Evolutionary conservation across 495 filamentous ascomycete genomes (phyloP), one percentile per base, ranked within the genome.

Genomic region (Bombardia bombarda): DNA sequence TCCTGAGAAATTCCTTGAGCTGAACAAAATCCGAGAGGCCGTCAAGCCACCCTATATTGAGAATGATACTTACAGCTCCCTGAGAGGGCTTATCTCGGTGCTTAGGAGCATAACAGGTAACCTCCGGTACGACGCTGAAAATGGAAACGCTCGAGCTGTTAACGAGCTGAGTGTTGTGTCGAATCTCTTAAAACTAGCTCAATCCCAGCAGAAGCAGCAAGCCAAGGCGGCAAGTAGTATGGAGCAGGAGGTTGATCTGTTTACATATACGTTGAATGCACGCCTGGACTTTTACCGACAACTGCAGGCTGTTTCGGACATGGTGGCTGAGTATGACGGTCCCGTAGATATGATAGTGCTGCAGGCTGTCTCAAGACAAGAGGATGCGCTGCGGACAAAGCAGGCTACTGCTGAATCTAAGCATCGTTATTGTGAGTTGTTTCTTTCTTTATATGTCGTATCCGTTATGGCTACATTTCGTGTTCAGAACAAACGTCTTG

Each of bases 231-330:
- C 70, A 0, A 56, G 62, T 1, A 70, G 57, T 10, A 51, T 95
- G 36, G 75, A 84, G 40, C 83, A 73, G 52, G 90, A 95, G 52
- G 56, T 88, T 4, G 80, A 90, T 26, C 58, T 80, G 26, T 92
- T 95, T 55, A 80, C 77, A 21, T 73, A 76, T 25, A 77, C 83
- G 0, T 84, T 87, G 73, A 95, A 95, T 52, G 70, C 79, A 36
- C 78, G 90, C 10, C 64, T 94, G 5, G 87, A 90, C 30, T 96
- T 83, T 47, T 95, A 95, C 59, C 78, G 83, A 0, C 90, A 95
- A 51, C 66, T 98, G 16, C 90, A 96, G 56, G 73, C 77, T 14
- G 78, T 96, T 25, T 96, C 90, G 0, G 89, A 95, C 61, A 87
- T 74, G 18, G 86, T 95, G 1, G 76, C 73, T 7, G 82, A 83